Conservation (phyloP, 1,284 basidiomycete species). For the Spongispora temasekensis region DNA sequence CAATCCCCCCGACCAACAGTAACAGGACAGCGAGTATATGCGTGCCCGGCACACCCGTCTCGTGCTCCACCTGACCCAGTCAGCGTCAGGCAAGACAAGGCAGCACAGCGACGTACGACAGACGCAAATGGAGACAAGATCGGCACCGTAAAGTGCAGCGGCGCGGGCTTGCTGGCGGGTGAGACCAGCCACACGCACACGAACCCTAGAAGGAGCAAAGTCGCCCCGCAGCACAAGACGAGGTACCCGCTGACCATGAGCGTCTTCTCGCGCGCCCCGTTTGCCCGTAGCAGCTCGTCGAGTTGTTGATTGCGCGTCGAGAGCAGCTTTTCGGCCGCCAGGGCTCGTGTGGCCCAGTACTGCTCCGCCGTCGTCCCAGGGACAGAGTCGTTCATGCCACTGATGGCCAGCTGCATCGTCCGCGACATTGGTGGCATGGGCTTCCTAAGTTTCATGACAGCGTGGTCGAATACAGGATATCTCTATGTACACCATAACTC, state of each 20-base stretch:
- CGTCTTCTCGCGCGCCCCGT: too few relatives aligned
- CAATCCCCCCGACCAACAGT: constrained; percentile 37
- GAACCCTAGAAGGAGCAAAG: constrained; percentile 44
- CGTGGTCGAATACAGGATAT: neutral
- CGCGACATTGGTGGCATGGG: constrained; percentile 22
- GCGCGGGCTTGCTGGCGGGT: constrained; percentile 7
- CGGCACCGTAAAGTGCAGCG: constrained; percentile 66
- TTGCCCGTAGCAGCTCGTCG: constrained; percentile 49
- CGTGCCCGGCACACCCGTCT: constrained; percentile 55
- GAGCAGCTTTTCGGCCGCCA: constrained; percentile 60
- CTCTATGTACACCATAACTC: constrained; percentile 3
- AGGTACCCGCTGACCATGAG: too few relatives aligned
- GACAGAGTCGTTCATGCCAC: constrained; percentile 8
- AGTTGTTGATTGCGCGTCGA: constrained; percentile 47
- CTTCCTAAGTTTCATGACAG: constrained; percentile 23
- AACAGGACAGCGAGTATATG: constrained; percentile 44
- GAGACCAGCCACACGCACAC: constrained; percentile 48
- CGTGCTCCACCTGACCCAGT: constrained; percentile 55
- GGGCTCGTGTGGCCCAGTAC: constrained; percentile 64
- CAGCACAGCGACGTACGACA: constrained; percentile 46
- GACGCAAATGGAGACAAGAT: constrained; percentile 69
- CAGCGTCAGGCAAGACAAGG: constrained; percentile 10
- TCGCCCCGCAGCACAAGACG: constrained; percentile 16
- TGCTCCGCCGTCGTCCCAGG: constrained; percentile 46
- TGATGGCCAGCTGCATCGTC: constrained; percentile 33